phyloP scores from a whole-genome alignment of 441 rosid genomes.

The Gossypium gossypioides region DNA sequence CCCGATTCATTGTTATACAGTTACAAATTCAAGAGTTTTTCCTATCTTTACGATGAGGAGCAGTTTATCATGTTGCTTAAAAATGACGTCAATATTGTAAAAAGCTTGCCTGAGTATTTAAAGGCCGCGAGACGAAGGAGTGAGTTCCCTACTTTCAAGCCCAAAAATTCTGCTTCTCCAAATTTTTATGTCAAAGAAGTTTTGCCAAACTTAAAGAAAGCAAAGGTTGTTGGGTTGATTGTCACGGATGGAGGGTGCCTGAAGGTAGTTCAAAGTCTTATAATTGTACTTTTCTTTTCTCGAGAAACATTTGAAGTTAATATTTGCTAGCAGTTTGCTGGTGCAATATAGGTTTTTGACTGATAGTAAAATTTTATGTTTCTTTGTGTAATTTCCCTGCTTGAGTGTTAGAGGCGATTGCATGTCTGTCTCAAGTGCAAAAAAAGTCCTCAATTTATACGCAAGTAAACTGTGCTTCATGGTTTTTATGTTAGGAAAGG shows the following conservation, averaged over 20 bases:
- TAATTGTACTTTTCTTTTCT: not conserved
- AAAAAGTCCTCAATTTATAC: no score
- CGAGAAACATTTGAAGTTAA: not conserved
- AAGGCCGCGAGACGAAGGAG: conserved; percentile 75
- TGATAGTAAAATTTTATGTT: not conserved
- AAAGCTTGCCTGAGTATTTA: conserved; percentile 67
- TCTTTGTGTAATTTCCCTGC: not conserved
- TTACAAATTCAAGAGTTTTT: conserved; percentile 83
- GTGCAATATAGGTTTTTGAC: not conserved
- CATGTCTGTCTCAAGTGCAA: not conserved
- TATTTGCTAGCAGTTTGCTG: not conserved
- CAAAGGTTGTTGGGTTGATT: conserved; percentile 64
- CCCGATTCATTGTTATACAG: conserved; percentile 31
- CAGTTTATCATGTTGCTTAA: conserved; percentile 82
- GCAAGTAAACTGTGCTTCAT: not conserved
- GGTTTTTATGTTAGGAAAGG: not conserved
- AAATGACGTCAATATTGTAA: conserved; percentile 61
- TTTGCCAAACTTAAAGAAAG: conserved; percentile 64
- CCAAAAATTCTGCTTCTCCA: conserved; percentile 67
- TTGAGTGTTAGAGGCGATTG: not conserved
- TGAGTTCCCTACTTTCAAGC: conserved; percentile 65
- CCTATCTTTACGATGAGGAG: conserved; percentile 85
- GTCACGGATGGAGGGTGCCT: conserved; percentile 80
- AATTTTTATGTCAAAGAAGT: conserved; percentile 67
- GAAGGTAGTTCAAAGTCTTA: conserved; percentile 48